Conservation (phyloP, 148 eudicot genomes). For the Polygonum aviculare region DNA sequence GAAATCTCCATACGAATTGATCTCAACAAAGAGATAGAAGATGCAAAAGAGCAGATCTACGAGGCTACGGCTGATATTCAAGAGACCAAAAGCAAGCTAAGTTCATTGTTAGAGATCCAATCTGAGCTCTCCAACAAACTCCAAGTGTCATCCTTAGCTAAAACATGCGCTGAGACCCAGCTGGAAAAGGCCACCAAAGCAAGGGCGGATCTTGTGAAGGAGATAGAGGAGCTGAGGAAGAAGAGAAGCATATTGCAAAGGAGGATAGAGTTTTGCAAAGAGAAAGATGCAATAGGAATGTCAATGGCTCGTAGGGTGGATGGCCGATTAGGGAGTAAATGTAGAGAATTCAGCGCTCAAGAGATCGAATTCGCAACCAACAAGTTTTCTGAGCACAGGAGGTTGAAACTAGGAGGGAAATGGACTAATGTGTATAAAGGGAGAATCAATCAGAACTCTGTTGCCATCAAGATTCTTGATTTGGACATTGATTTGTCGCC, state of each 20-base stretch:
- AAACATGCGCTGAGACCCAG: conserved; percentile 33
- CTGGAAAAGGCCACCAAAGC: conserved; percentile 31
- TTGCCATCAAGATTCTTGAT: conserved; percentile 44
- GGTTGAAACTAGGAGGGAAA: conserved; percentile 39
- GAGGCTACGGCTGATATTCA: conserved; percentile 42
- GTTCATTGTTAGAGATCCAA: conserved; percentile 45
- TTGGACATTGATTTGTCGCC: conserved; percentile 19
- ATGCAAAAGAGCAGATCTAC: conserved; percentile 34
- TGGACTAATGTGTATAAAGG: conserved; percentile 52
- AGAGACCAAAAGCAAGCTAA: conserved; percentile 50
- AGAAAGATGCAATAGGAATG: conserved; percentile 62
- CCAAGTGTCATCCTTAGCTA: conserved; percentile 32
- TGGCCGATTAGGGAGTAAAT: conserved; percentile 25
- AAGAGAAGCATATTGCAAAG: conserved; percentile 56
- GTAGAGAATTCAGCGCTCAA: conserved; percentile 41
- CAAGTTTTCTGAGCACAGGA: conserved; percentile 35
- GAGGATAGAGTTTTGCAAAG: conserved; percentile 68
- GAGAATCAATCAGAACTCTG: conserved; percentile 33
- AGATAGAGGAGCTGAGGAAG: conserved; percentile 60
- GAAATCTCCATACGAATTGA: conserved; percentile 33
- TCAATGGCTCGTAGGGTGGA: conserved; percentile 22
- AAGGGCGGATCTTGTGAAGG: conserved; percentile 39
- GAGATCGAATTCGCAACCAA: conserved; percentile 62
- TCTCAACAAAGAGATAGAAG: conserved; percentile 38
- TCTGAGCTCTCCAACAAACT: conserved; percentile 56